Evolutionary conservation across 176 grass and related monocot species (phyloP), one percentile per base, ranked within the genome.

Genomic region (Thalia dealbata): DNA sequence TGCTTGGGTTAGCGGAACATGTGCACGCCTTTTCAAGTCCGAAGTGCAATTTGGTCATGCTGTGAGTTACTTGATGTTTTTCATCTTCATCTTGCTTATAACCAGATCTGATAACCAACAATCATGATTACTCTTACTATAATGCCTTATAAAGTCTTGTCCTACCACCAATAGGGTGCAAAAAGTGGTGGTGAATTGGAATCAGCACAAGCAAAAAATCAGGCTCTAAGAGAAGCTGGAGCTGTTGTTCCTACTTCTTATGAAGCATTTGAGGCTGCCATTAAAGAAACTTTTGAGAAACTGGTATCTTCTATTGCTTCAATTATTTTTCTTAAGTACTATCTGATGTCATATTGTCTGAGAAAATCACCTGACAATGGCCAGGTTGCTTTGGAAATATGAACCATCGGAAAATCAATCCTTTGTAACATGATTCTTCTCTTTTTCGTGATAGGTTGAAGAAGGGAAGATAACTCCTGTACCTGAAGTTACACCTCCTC

Each of bases 21-120:
- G 95, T 22, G 95, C 95, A 42, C 79, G 81, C 16, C 75, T 99
- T 64, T 99, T 99, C 81, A 99, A 99, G 72, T 99, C 95, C 28
- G 95, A 99, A 88, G 95, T 99, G 63, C 95, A 99, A 78, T 99
- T 99, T 78, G 95, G 95, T 51, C 95, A 99, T 75, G 95, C 95
- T 81, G 95, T 99, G 81, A 99, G 95, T 90, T 64, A 24, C 19
- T 46, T 52, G 28, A 19, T 9, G 8, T 43, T 52, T 71, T 50
- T 30, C 10, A 52, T 72, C 66, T 44, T 44, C 11, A 16, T 29
- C 18, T 2, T 28, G 14, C 16, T 29, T 72, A 16, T 72, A 52
- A 52, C 69, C 25, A 16, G 23, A 24, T 71, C 44, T 51, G 18
- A 27, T 5, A 6, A 30, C 23, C 29, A 28, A 16, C 12, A 12